These are phyloP conservation scores for Schizothecium vesticola DNA, from an alignment of 495 filamentous ascomycete genomes.

Conservation along the genomic window DNA sequence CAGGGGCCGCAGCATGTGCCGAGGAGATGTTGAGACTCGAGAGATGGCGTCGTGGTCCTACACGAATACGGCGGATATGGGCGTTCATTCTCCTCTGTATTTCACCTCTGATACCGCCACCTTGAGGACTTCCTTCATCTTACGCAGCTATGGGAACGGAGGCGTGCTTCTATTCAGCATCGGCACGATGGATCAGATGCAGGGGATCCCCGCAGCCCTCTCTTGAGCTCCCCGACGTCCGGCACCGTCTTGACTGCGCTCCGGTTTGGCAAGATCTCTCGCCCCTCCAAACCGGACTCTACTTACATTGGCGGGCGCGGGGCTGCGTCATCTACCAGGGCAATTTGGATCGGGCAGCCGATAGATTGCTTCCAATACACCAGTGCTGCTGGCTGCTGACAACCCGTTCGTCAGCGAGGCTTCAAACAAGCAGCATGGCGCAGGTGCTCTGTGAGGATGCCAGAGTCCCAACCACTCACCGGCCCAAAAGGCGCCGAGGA, in stretches of 20 bases:
- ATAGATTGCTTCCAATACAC: slow-evolving; percentile 8
- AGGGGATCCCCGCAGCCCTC: not conserved
- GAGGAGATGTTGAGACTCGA: not conserved
- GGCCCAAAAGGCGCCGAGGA: slow-evolving; percentile 5
- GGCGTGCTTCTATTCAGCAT: slow-evolving; percentile 19
- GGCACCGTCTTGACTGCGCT: not conserved
- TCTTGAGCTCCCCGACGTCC: not conserved
- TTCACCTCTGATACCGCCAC: not conserved
- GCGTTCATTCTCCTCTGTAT: not conserved
- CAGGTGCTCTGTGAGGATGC: not conserved
- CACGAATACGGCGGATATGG: not conserved
- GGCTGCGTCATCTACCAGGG: slow-evolving; percentile 7
- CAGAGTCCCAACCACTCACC: not conserved
- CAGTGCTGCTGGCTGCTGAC: not conserved
- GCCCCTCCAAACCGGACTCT: not conserved
- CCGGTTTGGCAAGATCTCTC: slow-evolving; percentile 2
- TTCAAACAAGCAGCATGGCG: not conserved
- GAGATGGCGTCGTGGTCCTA: not conserved
- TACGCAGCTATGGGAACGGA: not conserved
- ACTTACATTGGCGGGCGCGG: not conserved
- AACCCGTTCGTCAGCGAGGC: slow-evolving; percentile 4
- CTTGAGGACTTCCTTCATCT: not conserved
- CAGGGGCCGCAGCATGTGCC: not conserved
- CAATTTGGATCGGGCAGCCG: slow-evolving; percentile 11
- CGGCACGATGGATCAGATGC: slow-evolving; percentile 2